Evolutionary conservation across 2,329 filamentous ascomycete genomes (phyloP).

Genomic region (Fusarium oligoseptatum): DNA sequence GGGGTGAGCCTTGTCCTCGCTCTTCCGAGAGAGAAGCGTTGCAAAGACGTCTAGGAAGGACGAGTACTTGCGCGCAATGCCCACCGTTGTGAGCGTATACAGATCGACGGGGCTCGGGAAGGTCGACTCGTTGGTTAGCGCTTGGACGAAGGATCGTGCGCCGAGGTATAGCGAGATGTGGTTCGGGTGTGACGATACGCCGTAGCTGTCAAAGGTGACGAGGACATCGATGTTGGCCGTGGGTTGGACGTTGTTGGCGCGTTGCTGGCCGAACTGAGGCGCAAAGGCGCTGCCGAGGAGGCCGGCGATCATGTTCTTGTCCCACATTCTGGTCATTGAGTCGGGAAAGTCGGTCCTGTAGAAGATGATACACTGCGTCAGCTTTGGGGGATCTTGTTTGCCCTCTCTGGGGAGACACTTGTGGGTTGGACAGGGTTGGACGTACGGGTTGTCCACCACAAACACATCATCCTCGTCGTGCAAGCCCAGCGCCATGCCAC

Average conservation of each 20-base stretch:
- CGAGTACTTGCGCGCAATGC: slow-evolving; percentile 83
- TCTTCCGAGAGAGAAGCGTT: slow-evolving; percentile 68
- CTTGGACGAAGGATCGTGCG: slow-evolving; percentile 77
- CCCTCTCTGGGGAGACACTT: background rate
- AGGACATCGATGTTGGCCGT: slow-evolving; percentile 79
- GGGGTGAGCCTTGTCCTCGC: slow-evolving; percentile 57
- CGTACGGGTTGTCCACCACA: slow-evolving; percentile 82
- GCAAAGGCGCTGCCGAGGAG: slow-evolving; percentile 82
- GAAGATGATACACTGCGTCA: slow-evolving; percentile 9
- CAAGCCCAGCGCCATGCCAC: slow-evolving; percentile 81
- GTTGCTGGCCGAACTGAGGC: slow-evolving; percentile 66
- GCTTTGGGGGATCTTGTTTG: background rate
- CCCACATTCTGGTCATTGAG: slow-evolving; percentile 87
- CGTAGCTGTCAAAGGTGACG: slow-evolving; percentile 88
- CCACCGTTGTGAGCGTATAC: slow-evolving; percentile 84
- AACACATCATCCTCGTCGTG: slow-evolving; percentile 82
- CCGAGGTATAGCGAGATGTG: slow-evolving; percentile 91
- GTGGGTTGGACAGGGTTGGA: slow-evolving; percentile 18
- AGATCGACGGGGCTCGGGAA: slow-evolving; percentile 82
- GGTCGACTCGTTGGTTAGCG: slow-evolving; percentile 73
- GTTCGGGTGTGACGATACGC: slow-evolving; percentile 92
- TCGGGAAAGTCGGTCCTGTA: slow-evolving; percentile 79
- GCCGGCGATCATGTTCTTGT: slow-evolving; percentile 75
- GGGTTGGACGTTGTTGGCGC: slow-evolving; percentile 52
- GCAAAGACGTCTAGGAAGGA: slow-evolving; percentile 81